A percentile compares a stretch with the other conserved stretches of the same genome.
Evolutionary conservation across 768 basidiomycete genomes (phyloP).

Genomic region (button mushroom (Agaricus bisporus)): DNA sequence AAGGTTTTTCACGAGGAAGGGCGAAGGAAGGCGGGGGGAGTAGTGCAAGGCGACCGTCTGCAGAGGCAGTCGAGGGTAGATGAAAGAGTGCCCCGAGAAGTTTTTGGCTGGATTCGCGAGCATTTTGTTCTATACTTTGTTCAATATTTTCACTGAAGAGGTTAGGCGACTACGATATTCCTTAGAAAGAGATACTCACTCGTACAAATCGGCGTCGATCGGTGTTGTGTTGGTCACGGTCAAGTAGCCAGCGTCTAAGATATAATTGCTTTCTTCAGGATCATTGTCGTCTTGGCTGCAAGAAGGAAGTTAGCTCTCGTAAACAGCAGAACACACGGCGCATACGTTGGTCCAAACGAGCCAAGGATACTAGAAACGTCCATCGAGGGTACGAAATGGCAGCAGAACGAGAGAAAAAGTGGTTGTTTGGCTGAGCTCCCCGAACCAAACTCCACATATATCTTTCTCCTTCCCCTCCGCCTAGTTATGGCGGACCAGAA

Average conservation of each 20-base stretch:
- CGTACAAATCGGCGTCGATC: constrained; percentile 79
- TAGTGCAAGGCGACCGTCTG: constrained; percentile 77
- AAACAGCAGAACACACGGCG: background rate
- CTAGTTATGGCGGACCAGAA: constrained; percentile 8
- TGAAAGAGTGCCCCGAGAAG: constrained; percentile 77
- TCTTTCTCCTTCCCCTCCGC: background rate
- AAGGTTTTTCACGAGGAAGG: constrained; percentile 86
- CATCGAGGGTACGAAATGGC: constrained; percentile 34
- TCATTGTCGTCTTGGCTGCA: constrained; percentile 71
- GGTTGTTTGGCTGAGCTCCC: constrained; percentile 18
- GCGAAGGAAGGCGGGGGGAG: constrained; percentile 73
- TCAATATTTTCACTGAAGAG: constrained; percentile 65
- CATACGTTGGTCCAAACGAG: constrained; percentile 64
- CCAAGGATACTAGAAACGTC: constrained; percentile 80
- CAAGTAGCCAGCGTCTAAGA: constrained; percentile 72
- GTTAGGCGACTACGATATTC: background rate
- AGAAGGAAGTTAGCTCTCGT: constrained; percentile 20
- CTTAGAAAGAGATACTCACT: constrained; percentile 37
- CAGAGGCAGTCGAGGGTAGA: constrained; percentile 69
- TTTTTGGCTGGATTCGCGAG: constrained; percentile 77
- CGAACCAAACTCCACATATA: constrained; percentile 7
- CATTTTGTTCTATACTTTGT: constrained; percentile 69
- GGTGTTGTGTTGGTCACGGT: constrained; percentile 85
- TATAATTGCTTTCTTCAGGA: constrained; percentile 35
- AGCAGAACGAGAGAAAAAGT: background rate